A percentile compares a stretch with the other conserved stretches of the same genome.
Evolutionary conservation across 202 grass and related monocot species (phyloP).

Genomic region (Zoysia matrella): DNA sequence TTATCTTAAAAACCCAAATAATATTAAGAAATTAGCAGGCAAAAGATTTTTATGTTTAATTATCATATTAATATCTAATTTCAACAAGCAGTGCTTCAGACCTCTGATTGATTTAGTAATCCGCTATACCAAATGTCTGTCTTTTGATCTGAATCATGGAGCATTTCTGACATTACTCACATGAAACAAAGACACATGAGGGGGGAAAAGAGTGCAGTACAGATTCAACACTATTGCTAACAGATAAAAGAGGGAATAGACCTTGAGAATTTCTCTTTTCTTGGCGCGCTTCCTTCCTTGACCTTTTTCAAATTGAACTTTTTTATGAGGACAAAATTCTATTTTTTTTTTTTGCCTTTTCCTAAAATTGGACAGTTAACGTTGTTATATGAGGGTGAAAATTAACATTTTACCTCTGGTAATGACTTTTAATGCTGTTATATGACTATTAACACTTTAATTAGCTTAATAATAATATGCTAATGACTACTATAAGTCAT

Average conservation of each 20-base stretch:
- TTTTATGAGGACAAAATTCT: too few species aligned
- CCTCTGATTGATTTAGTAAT: neutral
- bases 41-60: constrained; percentile 6
- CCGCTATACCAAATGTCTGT: neutral
- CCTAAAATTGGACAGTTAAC: too few species aligned
- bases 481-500: too few species aligned
- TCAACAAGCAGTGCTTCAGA: neutral
- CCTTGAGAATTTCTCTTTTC: neutral
- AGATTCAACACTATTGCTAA: neutral
- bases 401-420: too few species aligned
- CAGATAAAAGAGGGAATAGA: neutral
- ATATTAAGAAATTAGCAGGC: neutral
- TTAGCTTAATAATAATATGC: too few species aligned
- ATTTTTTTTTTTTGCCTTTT: too few species aligned
- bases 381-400: too few species aligned
- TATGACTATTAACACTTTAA: too few species aligned
- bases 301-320: too few species aligned
- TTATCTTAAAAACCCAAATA: neutral
- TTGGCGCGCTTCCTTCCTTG: too few species aligned
- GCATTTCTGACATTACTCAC: neutral
- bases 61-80: neutral
- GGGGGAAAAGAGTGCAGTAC: neutral
- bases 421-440: too few species aligned
- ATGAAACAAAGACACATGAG: neutral
- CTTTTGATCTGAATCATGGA: neutral